Evolutionary conservation across 2,329 filamentous ascomycete genomes (phyloP), one percentile per base, ranked within the genome.

Genomic region (Chlorencoelia australis): DNA sequence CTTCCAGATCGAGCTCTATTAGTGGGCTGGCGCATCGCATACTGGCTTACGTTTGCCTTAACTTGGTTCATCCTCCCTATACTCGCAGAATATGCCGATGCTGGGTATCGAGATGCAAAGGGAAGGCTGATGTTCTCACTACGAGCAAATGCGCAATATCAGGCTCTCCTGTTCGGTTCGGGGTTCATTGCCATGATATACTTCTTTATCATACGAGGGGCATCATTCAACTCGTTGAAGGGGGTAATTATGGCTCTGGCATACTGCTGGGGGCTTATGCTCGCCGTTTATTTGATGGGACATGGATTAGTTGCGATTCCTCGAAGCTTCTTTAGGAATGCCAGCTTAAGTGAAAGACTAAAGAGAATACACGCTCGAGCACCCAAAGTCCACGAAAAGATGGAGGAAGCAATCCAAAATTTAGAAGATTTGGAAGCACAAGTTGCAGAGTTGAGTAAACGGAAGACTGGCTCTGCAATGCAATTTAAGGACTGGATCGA

Each of bases 211-310:
- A 77, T 77, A 21, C 85, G 85, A 54, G 82, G 83, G 1, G 77
- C 86, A 49, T 72, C 77, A 17, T 71, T 81, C 41, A 68, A 67
- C 2, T 81, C 79, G 0, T 69, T 96, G 49, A 94, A 94, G 63
- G 79, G 75, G 22, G 67, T 93, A 26, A 71, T 94, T 45, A 94
- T 98, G 84, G 89, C 91, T 10, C 66, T 96, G 41, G 84, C 89
- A 24, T 98, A 98, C 59, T 85, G 86, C 42, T 96, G 88, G 82
- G 87, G 88, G 51, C 64, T 98, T 50, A 69, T 89, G 4, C 69
- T 96, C 35, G 91, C 88, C 30, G 94, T 98, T 44, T 96, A 94
- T 54, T 69, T 98, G 26, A 96, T 98, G 89, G 91, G 91, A 5
- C 91, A 98, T 59, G 91, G 91, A 6, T 68, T 98, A 17, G 91